These are phyloP conservation scores for Chrysoporthe cubensis DNA, from an alignment of 2,329 filamentous ascomycete genomes.

Conservation along the genomic window DNA sequence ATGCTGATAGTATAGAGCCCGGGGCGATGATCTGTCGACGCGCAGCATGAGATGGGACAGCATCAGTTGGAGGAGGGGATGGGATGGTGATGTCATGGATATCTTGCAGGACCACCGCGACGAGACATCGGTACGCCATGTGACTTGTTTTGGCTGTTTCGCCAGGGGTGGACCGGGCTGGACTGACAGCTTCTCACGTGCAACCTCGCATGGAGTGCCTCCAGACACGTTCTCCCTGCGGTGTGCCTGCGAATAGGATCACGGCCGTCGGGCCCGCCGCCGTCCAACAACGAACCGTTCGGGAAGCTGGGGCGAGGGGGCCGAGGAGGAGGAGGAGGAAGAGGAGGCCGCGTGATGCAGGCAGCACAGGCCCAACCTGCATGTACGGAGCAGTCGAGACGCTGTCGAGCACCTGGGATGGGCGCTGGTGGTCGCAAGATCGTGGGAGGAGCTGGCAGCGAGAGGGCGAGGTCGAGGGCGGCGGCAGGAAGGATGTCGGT, in stretches of 20 bases:
- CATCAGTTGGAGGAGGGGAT: neutral
- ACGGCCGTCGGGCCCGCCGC: neutral
- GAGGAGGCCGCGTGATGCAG: neutral
- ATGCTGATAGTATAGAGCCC: neutral
- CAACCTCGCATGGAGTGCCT: neutral
- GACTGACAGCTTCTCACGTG: neutral
- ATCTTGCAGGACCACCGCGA: neutral
- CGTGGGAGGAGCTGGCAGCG: neutral
- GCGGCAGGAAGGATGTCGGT: neutral
- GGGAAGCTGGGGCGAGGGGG: neutral
- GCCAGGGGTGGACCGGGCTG: neutral
- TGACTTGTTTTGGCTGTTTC: neutral
- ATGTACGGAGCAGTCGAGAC: too few species aligned
- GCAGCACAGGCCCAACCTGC: too few species aligned
- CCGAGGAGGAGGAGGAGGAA: too few species aligned
- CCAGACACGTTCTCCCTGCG: neutral
- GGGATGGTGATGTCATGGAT: neutral
- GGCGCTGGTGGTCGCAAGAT: neutral
- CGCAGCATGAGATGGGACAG: neutral
- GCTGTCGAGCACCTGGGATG: too few species aligned
- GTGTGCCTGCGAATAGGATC: neutral
- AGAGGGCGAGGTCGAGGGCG: neutral
- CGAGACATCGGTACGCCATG: neutral
- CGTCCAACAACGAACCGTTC: too few species aligned
- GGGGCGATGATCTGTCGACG: neutral